These are phyloP conservation scores for Mastigamoeba balamuthi DNA, from an alignment of 78 protist species.

Conservation along the genomic window DNA sequence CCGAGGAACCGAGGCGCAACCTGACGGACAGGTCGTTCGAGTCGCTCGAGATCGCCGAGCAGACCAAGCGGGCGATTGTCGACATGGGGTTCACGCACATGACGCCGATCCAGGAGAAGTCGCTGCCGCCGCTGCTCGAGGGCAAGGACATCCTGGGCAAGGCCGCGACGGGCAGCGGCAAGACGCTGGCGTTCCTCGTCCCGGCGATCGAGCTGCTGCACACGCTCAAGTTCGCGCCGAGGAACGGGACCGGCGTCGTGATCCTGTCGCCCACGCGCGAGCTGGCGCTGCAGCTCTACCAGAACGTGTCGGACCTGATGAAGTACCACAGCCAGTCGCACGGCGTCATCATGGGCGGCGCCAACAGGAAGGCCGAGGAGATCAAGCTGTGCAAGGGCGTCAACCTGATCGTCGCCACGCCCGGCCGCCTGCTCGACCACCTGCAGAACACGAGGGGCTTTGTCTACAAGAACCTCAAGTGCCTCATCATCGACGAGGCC, in stretches of 20 bases:
- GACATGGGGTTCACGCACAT: conserved; percentile 71
- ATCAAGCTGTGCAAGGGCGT: conserved; percentile 86
- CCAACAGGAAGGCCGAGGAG: conserved; percentile 75
- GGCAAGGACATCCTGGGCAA: conserved; percentile 89
- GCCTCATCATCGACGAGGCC: conserved; percentile 96
- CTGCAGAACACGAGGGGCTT: conserved; percentile 76
- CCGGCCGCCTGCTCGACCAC: conserved; percentile 69
- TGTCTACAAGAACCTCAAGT: conserved; percentile 65
- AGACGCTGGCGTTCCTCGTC: conserved; percentile 93
- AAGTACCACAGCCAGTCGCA: conserved; percentile 73
- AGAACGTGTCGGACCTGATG: conserved; percentile 62
- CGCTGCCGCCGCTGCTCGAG: conserved; percentile 76
- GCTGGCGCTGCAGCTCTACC: conserved; percentile 88
- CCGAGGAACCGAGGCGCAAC: no score
- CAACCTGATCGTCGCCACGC: conserved; percentile 92
- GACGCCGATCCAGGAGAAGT: conserved; percentile 83
- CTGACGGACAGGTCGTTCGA: conserved; percentile 23
- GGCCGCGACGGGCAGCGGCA: conserved; percentile 95
- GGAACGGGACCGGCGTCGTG: conserved; percentile 76
- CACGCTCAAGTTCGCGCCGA: conserved; percentile 48
- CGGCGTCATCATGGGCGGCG: conserved; percentile 94
- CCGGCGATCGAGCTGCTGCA: conserved; percentile 86
- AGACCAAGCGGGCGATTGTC: conserved; percentile 45
- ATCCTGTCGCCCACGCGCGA: conserved; percentile 83
- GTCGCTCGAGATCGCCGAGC: conserved; percentile 32